Percentiles rank a stretch among this genome's conserved stretches.
phyloP scores from a whole-genome alignment of 805 yeast species.

The Sporopachydermia quercuum region DNA sequence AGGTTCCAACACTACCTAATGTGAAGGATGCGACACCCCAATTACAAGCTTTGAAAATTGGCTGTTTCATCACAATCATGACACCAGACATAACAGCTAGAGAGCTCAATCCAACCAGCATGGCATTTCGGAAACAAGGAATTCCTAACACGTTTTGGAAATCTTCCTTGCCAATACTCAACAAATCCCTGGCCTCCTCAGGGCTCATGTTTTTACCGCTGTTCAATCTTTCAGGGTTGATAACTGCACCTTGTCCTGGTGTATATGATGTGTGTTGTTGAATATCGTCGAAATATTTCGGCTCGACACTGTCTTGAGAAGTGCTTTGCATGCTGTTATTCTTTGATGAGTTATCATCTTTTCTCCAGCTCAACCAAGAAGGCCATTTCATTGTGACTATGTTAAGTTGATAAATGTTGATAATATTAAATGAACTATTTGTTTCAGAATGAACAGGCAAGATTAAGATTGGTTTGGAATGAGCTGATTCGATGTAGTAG shows the following conservation, averaged over 20 bases:
- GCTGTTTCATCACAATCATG: conserved; percentile 12
- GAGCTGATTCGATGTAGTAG: too few species aligned
- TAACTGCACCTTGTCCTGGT: background rate
- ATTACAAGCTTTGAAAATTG: conserved; percentile 38
- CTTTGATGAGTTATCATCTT: background rate
- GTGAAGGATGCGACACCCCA: conserved; percentile 77
- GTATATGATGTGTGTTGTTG: background rate
- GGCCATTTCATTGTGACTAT: background rate
- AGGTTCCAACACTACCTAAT: conserved; percentile 67
- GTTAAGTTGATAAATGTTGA: background rate
- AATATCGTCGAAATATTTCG: background rate
- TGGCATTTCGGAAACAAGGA: conserved; percentile 23
- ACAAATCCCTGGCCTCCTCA: background rate
- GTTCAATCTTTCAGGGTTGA: background rate
- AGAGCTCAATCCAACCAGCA: conserved; percentile 20
- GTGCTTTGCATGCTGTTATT: background rate
- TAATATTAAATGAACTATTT: background rate
- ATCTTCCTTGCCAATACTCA: conserved; percentile 12
- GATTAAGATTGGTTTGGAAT: background rate
- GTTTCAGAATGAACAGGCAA: background rate
- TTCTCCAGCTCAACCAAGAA: background rate
- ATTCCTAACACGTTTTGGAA: conserved; percentile 17
- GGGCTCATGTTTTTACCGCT: background rate
- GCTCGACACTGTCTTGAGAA: background rate
- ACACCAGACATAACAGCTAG: conserved; percentile 17